phyloP scores from a whole-genome alignment of 2,329 filamentous ascomycete species.

The Dissoconium aciculare region DNA sequence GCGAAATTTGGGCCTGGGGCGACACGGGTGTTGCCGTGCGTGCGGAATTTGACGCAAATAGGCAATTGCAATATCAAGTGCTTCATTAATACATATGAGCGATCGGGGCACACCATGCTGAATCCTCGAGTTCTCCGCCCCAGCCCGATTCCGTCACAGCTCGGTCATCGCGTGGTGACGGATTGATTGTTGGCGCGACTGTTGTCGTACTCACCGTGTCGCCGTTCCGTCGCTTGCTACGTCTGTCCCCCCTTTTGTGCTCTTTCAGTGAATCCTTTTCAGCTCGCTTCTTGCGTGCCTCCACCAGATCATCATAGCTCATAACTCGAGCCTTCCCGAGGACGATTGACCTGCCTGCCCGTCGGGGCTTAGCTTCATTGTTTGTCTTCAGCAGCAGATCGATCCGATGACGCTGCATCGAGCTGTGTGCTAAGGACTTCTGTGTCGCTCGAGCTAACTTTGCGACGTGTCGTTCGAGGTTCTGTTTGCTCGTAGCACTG shows the following conservation, averaged over 20 bases:
- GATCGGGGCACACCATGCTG: neutral
- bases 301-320: conserved; percentile 15
- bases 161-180: neutral
- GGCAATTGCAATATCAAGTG: too few relatives aligned
- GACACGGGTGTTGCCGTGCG: too few relatives aligned
- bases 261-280: neutral
- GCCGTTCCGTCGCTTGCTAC: neutral
- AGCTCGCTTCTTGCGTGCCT: conserved; percentile 6
- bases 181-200: conserved; percentile 1
- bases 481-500: conserved; percentile 15
- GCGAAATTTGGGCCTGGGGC: too few relatives aligned
- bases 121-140: neutral
- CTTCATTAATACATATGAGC: neutral
- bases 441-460: conserved; percentile 17
- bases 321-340: conserved; percentile 17
- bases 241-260: neutral
- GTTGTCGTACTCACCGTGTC: conserved; percentile 3
- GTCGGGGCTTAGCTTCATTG: conserved; percentile 17
- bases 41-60: too few relatives aligned
- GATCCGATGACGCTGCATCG: conserved; percentile 19
- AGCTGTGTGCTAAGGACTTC: conserved; percentile 14
- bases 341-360: conserved; percentile 14
- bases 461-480: conserved; percentile 14
- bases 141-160: neutral
- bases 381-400: conserved; percentile 18